A percentile compares a stretch with the other conserved stretches of the same genome.
phyloP scores from a whole-genome alignment of 2,329 filamentous ascomycete genomes.

The Penicillium sp. region DNA sequence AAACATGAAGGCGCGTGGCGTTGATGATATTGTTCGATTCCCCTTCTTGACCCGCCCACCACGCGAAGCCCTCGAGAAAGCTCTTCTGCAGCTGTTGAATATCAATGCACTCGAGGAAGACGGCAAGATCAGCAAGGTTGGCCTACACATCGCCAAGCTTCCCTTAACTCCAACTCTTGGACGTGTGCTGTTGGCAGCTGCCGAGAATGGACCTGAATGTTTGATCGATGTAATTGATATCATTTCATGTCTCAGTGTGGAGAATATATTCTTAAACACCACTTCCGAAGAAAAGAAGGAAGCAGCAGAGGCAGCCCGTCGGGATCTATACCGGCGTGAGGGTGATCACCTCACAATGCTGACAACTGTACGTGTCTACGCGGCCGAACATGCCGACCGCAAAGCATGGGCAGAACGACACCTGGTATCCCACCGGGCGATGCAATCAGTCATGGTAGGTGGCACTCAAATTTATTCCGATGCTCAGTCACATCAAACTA shows the following conservation, averaged over 20 bases:
- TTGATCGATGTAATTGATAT: constrained; percentile 83
- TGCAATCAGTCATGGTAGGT: constrained; percentile 62
- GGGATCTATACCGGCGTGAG: constrained; percentile 58
- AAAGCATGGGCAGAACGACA: constrained; percentile 61
- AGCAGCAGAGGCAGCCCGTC: constrained; percentile 55
- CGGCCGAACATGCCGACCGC: constrained; percentile 57
- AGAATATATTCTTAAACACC: constrained; percentile 62
- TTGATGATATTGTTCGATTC: constrained; percentile 77
- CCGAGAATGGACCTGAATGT: constrained; percentile 67
- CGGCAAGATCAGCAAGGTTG: constrained; percentile 71
- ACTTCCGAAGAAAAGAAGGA: constrained; percentile 61
- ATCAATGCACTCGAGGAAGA: constrained; percentile 72
- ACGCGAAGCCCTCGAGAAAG: constrained; percentile 74
- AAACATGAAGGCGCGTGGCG: constrained; percentile 89
- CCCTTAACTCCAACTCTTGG: constrained; percentile 80
- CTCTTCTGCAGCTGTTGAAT: constrained; percentile 73
- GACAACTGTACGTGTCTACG: constrained; percentile 60
- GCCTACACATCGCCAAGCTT: constrained; percentile 74
- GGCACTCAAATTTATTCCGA: not conserved
- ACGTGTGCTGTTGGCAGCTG: constrained; percentile 77
- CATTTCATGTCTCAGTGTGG: constrained; percentile 64
- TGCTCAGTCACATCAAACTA: not conserved
- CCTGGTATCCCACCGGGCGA: constrained; percentile 61
- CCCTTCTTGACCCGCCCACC: constrained; percentile 82
- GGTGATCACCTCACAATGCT: constrained; percentile 65